phyloP scores from a whole-genome alignment of 139 green algal genomes.

The Parachlorella kessleri region DNA sequence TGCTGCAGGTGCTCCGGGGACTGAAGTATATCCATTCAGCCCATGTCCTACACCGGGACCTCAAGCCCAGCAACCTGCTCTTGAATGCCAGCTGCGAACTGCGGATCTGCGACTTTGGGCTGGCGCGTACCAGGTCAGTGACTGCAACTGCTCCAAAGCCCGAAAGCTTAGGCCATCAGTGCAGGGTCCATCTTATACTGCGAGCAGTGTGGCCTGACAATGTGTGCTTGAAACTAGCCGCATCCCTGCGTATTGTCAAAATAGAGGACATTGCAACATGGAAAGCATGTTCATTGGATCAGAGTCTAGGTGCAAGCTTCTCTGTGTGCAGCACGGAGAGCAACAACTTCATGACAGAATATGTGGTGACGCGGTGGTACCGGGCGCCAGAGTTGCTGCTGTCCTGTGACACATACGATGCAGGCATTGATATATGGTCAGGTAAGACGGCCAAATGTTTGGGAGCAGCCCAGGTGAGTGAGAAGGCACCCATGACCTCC shows the following conservation, averaged over 20 bases:
- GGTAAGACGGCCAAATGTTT: constrained; percentile 1
- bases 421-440: constrained; percentile 75
- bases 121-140: constrained; percentile 82
- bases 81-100: constrained; percentile 97
- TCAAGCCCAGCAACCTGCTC: constrained; percentile 98
- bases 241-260: too few relatives aligned
- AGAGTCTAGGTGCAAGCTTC: too few relatives aligned
- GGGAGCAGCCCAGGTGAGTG: background rate
- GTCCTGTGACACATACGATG: constrained; percentile 85
- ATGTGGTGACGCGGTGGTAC: constrained; percentile 97
- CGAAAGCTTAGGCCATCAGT: too few relatives aligned
- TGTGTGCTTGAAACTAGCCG: too few relatives aligned
- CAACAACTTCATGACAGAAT: constrained; percentile 95
- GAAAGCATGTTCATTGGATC: too few relatives aligned
- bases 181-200: too few relatives aligned
- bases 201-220: too few relatives aligned
- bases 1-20: constrained; percentile 32
- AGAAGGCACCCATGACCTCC: too few relatives aligned
- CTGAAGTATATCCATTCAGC: constrained; percentile 46
- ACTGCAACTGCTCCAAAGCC: too few relatives aligned
- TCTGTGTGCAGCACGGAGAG: constrained; percentile 64
- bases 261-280: too few relatives aligned
- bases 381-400: constrained; percentile 94
- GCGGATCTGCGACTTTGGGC: constrained; percentile 98
- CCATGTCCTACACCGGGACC: constrained; percentile 92